Base-by-base conservation (phyloP, 495 filamentous ascomycete genomes). In the Evansstolkia leycettana region DNA sequence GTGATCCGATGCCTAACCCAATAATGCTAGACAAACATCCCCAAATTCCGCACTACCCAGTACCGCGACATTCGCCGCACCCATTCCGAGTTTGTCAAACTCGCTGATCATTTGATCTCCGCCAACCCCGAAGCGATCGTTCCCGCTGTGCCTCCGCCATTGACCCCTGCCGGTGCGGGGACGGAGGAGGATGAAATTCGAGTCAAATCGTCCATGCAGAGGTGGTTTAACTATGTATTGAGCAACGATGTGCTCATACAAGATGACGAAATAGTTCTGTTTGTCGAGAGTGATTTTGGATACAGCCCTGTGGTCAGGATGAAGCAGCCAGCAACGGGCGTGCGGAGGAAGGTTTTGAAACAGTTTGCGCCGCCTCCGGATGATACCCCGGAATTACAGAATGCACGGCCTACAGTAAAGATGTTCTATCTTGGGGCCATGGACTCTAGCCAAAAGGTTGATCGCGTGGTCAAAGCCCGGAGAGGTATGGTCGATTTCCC, bases 361-460 rank as follows among this genome's bases (percentile, higher is more conserved):
- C 92, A 99, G 58, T 99, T 99, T 52, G 92, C 92, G 11, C 92
- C 92, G 5, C 92, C 92, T 0, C 85, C 89, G 5, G 92, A 99
- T 57, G 92, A 99, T 48, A 96, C 92, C 0, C 92, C 89, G 11
- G 92, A 96, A 59, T 62, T 99, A 28, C 78, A 88, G 38, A 78
- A 85, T 41, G 85, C 88, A 12, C 71, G 92, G 25, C 92, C 92
- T 2, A 64, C 83, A 28, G 89, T 95, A 18, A 99, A 99, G 63
- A 71, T 84, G 42, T 96, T 99, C 54, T 99, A 99, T 50, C 67
- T 99, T 10, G 84, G 83, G 18, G 75, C 86, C 13, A 93, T 99
- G 86, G 92, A 95, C 47, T 73, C 87, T 1, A 84, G 82, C 14
- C 92, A 99, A 55, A 95, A 94, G 57, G 76, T 96, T 11, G 90